Percentiles rank a stretch among this genome's conserved stretches.
Evolutionary conservation across 2,329 filamentous ascomycete genomes (phyloP).

Genomic region (Epichloe gansuensis): DNA sequence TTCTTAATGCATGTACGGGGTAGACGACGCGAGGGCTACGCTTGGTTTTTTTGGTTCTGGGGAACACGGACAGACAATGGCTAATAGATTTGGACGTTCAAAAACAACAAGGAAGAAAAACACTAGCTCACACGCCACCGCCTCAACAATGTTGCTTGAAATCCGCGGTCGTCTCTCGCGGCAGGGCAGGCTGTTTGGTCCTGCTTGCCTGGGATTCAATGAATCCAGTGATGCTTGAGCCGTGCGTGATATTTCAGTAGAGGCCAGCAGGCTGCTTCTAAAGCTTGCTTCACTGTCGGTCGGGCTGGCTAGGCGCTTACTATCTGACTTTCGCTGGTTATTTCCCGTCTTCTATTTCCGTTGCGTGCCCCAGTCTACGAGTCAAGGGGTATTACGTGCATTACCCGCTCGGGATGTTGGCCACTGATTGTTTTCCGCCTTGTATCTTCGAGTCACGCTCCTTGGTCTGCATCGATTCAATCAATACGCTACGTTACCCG

Average conservation of each 20-base stretch:
- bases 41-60: not conserved
- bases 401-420: too few species aligned
- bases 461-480: too few species aligned
- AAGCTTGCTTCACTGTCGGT: not conserved
- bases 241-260: not conserved
- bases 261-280: not conserved
- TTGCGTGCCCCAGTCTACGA: too few species aligned
- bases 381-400: too few species aligned
- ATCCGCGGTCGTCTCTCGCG: not conserved
- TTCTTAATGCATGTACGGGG: conserved; percentile 10
- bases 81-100: conserved; percentile 8
- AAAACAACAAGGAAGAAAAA: not conserved
- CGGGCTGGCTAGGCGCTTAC: not conserved
- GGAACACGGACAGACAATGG: conserved; percentile 3
- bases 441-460: too few species aligned
- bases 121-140: not conserved
- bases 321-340: too few species aligned
- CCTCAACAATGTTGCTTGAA: not conserved
- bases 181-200: not conserved
- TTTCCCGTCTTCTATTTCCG: too few species aligned
- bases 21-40: conserved; percentile 7
- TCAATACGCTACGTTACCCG: too few species aligned
- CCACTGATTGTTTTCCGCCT: too few species aligned
- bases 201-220: too few species aligned
- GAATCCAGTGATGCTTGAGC: not conserved